Base-by-base conservation (phyloP, 768 basidiomycete genomes). In the Lactarius trivialis region DNA sequence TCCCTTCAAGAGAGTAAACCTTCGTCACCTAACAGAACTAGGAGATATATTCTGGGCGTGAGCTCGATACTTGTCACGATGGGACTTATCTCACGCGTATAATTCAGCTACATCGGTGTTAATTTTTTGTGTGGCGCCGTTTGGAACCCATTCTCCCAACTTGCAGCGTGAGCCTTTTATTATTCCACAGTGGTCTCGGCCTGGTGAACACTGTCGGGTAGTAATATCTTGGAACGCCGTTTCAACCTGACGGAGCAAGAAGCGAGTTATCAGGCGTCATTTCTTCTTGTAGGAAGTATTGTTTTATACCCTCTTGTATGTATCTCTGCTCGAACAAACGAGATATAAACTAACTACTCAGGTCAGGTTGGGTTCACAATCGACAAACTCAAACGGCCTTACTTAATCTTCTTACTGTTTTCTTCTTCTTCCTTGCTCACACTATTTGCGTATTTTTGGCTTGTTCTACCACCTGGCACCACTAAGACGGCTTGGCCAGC, bases 21-120 rank as follows among this genome's bases (percentile, higher is more conserved):
- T 89, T 37, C 74, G 75, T 45, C 81, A 88, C 62, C 78, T 91
- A 41, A 78, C 81, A 2, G 80, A 81, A 65, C 76, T 91, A 4
- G 89, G 89, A 4, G 89, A 90, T 70, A 76, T 87, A 12, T 89
- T 90, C 65, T 90, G 88, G 88, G 84, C 83, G 84, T 88, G 71
- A 75, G 84, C 9, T 32, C 17, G 50, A 51, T 51, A 19, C 17
- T 7, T 30, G 17, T 28, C 28, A 32, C 3, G 2, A 11, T 32
- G 50, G 28, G 50, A 19, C 30, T 51, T 5, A 9, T 30, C 33
- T 24, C 56, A 39, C 64, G 60, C 63, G 67, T 21, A 33, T 7
- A 30, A 7, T 57, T 30, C 65, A 88, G 86, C 17, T 91, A 91
- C 70, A 83, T 91, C 60, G 84, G 79, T 2, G 68, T 89, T n/a